Conservation (phyloP, 768 basidiomycete genomes). For the Filobasidium floriforme region DNA sequence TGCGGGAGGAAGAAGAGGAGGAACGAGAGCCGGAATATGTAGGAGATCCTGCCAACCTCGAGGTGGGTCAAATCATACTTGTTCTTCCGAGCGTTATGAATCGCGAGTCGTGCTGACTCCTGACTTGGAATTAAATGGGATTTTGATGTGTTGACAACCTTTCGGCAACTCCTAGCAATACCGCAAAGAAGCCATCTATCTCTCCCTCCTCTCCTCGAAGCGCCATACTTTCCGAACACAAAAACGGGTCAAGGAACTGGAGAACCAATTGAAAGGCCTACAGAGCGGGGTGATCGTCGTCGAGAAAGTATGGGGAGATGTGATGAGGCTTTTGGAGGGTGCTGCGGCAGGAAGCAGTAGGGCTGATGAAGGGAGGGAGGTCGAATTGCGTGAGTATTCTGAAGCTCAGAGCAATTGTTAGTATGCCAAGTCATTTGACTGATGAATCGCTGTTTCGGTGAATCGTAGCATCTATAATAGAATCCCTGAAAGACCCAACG, state of each 20-base stretch:
- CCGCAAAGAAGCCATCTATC: constrained; percentile 22
- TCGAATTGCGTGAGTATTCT: neutral
- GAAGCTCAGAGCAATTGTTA: neutral
- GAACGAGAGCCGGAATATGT: constrained; percentile 20
- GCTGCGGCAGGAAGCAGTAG: neutral
- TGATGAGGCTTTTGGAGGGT: neutral
- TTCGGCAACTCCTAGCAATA: constrained; percentile 13
- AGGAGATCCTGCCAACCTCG: constrained; percentile 16
- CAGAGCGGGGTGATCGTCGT: neutral
- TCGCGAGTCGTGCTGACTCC: too few relatives aligned
- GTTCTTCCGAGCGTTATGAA: too few relatives aligned
- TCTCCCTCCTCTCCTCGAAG: constrained; percentile 15
- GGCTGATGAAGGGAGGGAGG: neutral
- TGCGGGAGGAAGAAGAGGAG: constrained; percentile 3
- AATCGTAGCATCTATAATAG: neutral
- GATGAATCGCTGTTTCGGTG: neutral
- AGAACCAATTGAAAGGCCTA: neutral
- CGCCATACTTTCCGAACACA: constrained; percentile 8
- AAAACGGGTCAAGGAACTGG: neutral
- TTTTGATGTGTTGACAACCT: neutral
- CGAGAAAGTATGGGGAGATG: neutral
- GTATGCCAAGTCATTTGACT: neutral
- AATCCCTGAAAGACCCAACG: constrained; percentile 6
- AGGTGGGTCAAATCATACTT: constrained; percentile 6
- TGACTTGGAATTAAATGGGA: neutral